Evolutionary conservation across 1,139 yeast genomes (phyloP), one percentile per base, ranked within the genome.

Genomic region (Taphrina deformans): DNA sequence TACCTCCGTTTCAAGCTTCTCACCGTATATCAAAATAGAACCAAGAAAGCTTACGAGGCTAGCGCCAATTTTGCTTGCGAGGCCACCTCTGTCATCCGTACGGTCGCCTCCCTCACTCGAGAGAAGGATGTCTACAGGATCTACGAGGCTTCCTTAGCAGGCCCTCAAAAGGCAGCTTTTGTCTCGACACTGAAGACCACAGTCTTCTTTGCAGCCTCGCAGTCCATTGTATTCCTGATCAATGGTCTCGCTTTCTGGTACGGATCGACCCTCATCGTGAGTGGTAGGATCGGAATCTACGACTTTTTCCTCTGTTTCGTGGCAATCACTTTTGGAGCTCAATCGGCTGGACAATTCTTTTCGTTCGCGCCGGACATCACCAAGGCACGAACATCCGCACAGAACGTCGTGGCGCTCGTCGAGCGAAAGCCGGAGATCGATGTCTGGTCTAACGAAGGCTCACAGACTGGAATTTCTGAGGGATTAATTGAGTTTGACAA

Each of bases 1-100:
- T 68, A 91, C 90, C 61, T 90, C 84, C 77, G 80, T 82, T 89
- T 91, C 80, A 89, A 80, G 87, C 88, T 78, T 84, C 90, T 48
- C 84, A 87, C 71, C 83, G 85, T 75, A 82, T 93, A 66, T 87
- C 96, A 62, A 79, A 86, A 75, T 50, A 72, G 78, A 29, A 75
- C 77, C 38, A 76, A 77, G 67, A 72, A 71, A 52, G 78, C 77
- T 1, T 78, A 82, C 83, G 52, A 77, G 78, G 62, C 79, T 76
- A 70, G 76, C 78, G 69, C 85, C 80, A 10, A 84, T 77, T 72
- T 83, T 83, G 65, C 78, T 77, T 71, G 83, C 79, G 71, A 82
- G 79, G 72, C 77, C 77, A 65, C 76, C 77, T 41, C 82, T 77
- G 73, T 85, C 79, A 35, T 75, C 78, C 66, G 79, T 76, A 82